Evolutionary conservation across 179 eudicot species (phyloP), one percentile per base, ranked within the genome.

Genomic region (Carnegiea gigantea): DNA sequence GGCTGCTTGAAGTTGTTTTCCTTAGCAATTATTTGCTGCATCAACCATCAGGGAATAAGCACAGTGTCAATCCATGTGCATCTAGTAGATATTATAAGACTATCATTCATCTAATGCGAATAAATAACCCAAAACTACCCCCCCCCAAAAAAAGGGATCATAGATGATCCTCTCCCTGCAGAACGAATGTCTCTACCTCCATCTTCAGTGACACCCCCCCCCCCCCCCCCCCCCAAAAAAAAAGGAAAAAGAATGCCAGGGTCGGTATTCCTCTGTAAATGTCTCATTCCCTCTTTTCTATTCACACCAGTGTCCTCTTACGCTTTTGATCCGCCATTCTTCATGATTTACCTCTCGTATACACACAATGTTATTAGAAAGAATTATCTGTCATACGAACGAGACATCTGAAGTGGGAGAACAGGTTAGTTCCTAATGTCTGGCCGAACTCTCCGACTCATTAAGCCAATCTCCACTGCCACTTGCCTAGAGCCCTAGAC

Each of bases 1-100:
- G 98, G 97, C 84, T 95, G 92, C 91, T 94, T 95, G 83, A 95
- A 95, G 88, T 95, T 95, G 91, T 95, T 93, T 86, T 95, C 98
- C 86, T 93, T 95, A 73, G 84, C 89, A 87, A 95, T 95, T 36
- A 93, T 77, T 85, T 85, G 80, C 98, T 93, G 89, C 86, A 90
- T 5, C 8, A 40, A 40, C 2, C 86, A 90, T 57, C 24, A 76
- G 44, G 54, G 26, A 20, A 77, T n/a, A n/a, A 79, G 24, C 60
- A 64, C 59, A 78, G 6, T 68, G 78, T 82, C 73, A 33, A 73
- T 81, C 51, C 44, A 62, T 4, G 24, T 26, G 59, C 77, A 68
- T 17, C 53, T 8, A 28, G 46, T 54, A 9, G 38, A 8, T 36
- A 38, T 40, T 28, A 5, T 20, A 70, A 54, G 43, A 59, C 44